Base-by-base conservation (phyloP, 2,329 filamentous ascomycete species). In the Talaromyces sp. region DNA sequence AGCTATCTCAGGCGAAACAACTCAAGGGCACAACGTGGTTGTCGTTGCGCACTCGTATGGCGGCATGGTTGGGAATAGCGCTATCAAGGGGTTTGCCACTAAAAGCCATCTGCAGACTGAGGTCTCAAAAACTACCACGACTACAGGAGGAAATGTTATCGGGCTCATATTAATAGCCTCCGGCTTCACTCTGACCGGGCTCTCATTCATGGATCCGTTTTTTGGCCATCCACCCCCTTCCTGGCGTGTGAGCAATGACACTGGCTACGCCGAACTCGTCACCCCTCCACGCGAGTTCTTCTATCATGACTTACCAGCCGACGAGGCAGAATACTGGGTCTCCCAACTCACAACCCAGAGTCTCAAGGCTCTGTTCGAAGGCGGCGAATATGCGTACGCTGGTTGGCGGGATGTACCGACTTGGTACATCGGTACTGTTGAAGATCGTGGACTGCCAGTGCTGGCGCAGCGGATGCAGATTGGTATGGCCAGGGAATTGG, bases 1-100 rank as follows among this genome's bases (percentile, higher is more conserved):
- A 1, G 73, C 73, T 0, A 80, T 83, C 11, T 47, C 67, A 1
- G 63, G 57, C 4, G 79, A 83, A 56, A 80, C 73, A 3, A 65
- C 58, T 1, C 66, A 73, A 8, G 79, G 80, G 1, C 73, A 69
- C 25, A 71, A 85, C 63, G 82, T 85, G 2, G 72, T 85, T 3
- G 73, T 85, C 5, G 69, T 83, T 3, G 78, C 75, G 1, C 83
- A 85, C 70, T 84, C 82, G 0, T 85, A 83, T 63, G 82, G 82
- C 35, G 82, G 82, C 25, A 74, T 79, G 49, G 79, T 83, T 1
- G 82, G 79, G 50, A 75, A 73, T 67, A 83, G 81, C 67, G 80
- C 81, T 2, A 72, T 84, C 69, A 81, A 79, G 66, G 81, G 76
- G 7, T 73, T 84, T 59, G 71, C 80, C 0, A 63, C 69, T 25